A percentile compares a stretch with the other conserved stretches of the same genome.
Conservation (phyloP, 495 filamentous ascomycete species). For the Lindgomyces ingoldianus region DNA sequence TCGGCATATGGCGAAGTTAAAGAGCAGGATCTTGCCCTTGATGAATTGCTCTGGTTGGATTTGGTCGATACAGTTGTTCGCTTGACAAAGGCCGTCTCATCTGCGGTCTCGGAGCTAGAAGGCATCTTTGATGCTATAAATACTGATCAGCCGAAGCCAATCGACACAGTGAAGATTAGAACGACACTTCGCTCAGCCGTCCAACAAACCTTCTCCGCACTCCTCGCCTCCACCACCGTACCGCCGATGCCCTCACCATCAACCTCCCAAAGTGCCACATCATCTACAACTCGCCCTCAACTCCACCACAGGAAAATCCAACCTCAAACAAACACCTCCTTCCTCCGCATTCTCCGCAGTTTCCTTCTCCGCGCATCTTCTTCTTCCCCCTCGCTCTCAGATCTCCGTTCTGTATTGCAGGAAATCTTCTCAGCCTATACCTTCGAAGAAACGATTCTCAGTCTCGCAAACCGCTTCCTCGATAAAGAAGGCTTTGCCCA, state of each 20-base stretch:
- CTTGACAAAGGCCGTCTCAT: constrained; percentile 61
- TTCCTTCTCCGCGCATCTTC: constrained; percentile 83
- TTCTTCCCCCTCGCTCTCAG: constrained; percentile 81
- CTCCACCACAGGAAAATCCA: constrained; percentile 30
- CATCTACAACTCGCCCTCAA: constrained; percentile 41
- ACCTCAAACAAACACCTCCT: constrained; percentile 64
- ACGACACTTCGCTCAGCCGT: constrained; percentile 72
- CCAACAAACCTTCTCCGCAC: constrained; percentile 85
- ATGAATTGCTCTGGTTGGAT: constrained; percentile 87
- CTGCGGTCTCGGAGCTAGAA: constrained; percentile 32
- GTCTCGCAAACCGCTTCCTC: constrained; percentile 79
- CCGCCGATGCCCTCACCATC: constrained; percentile 55
- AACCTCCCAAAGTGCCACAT: constrained; percentile 29
- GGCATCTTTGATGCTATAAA: constrained; percentile 1
- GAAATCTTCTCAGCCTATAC: constrained; percentile 94
- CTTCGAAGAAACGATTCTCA: constrained; percentile 85
- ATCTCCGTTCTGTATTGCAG: constrained; percentile 78
- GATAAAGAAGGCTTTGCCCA: constrained; percentile 88
- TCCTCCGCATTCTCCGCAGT: constrained; percentile 83
- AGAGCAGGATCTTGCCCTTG: constrained; percentile 66
- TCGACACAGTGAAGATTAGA: constrained; percentile 53
- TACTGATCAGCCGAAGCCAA: constrained; percentile 4
- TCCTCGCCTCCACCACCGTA: constrained; percentile 57
- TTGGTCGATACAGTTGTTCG: constrained; percentile 82
- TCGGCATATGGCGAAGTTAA: constrained; percentile 43